Evolutionary conservation across 441 rosid genomes (phyloP).

Genomic region (Syzygium syzygioides): DNA sequence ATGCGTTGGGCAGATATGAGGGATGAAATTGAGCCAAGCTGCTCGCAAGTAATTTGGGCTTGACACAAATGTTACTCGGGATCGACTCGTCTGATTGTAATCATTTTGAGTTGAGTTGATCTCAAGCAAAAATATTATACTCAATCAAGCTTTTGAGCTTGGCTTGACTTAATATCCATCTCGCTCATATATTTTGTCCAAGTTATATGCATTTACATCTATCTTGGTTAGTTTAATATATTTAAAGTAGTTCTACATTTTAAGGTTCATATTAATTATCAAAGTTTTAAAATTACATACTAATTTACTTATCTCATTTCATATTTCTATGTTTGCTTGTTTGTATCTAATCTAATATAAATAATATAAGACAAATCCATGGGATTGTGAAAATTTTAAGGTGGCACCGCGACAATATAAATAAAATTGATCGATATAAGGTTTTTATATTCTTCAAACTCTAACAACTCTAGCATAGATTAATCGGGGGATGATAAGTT

Average conservation of each 20-base stretch:
- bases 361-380: not conserved
- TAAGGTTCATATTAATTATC: not conserved
- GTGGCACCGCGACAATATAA: not conserved
- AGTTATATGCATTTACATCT: not conserved
- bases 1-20: not conserved
- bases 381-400: not conserved
- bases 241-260: not conserved
- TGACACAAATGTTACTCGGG: not conserved
- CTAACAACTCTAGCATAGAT: not conserved
- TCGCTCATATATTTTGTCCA: not conserved
- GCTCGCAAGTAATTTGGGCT: not conserved
- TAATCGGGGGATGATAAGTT: not conserved
- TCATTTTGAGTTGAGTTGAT: not conserved
- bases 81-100: not conserved
- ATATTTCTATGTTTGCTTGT: not conserved
- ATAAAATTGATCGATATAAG: not conserved
- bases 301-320: not conserved
- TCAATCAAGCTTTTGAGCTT: not conserved
- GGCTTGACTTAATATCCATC: not conserved
- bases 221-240: not conserved
- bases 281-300: no score
- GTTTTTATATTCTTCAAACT: not conserved
- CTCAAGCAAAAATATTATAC: not conserved
- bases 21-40: not conserved
- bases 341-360: not conserved